A percentile compares a stretch with the other conserved stretches of the same genome.
Evolutionary conservation across 1,284 basidiomycete genomes (phyloP).

Genomic region (Stereum hirsutum): DNA sequence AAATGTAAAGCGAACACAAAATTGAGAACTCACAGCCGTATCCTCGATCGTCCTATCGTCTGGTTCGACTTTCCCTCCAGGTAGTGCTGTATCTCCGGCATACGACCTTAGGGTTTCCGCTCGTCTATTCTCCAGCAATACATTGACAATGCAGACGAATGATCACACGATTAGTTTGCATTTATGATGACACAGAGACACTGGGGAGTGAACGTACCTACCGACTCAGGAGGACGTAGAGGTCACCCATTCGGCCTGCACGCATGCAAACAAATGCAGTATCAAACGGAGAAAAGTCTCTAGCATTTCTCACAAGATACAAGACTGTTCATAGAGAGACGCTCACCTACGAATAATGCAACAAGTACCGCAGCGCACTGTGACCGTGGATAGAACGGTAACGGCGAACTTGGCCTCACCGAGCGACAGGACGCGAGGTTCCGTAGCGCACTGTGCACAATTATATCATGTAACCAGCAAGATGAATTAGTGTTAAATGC

Average conservation of each 20-base stretch:
- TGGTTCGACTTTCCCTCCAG: slow-evolving; percentile 72
- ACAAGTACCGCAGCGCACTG: slow-evolving; percentile 66
- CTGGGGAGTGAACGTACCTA: slow-evolving; percentile 27
- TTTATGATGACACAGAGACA: not conserved
- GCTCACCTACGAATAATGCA: slow-evolving; percentile 76
- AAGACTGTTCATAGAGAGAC: too few relatives aligned
- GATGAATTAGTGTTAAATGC: not conserved
- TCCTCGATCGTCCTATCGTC: slow-evolving; percentile 63
- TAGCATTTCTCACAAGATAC: too few relatives aligned
- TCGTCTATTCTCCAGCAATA: slow-evolving; percentile 40
- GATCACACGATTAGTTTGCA: not conserved
- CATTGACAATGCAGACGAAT: not conserved
- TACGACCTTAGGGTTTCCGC: slow-evolving; percentile 64
- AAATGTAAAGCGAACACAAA: not conserved
- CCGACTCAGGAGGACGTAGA: slow-evolving; percentile 76
- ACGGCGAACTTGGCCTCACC: slow-evolving; percentile 28
- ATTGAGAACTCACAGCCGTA: slow-evolving; percentile 54
- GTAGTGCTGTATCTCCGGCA: slow-evolving; percentile 78
- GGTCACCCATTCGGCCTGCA: slow-evolving; percentile 68
- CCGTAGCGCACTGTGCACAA: slow-evolving; percentile 43
- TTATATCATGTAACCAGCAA: not conserved
- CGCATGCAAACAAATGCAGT: too few relatives aligned
- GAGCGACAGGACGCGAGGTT: slow-evolving; percentile 48
- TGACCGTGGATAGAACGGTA: slow-evolving; percentile 45
- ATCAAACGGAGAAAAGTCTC: too few relatives aligned